These are phyloP conservation scores for Stropharia rugosoannulata DNA, from an alignment of 768 basidiomycete genomes.

Conservation along the genomic window DNA sequence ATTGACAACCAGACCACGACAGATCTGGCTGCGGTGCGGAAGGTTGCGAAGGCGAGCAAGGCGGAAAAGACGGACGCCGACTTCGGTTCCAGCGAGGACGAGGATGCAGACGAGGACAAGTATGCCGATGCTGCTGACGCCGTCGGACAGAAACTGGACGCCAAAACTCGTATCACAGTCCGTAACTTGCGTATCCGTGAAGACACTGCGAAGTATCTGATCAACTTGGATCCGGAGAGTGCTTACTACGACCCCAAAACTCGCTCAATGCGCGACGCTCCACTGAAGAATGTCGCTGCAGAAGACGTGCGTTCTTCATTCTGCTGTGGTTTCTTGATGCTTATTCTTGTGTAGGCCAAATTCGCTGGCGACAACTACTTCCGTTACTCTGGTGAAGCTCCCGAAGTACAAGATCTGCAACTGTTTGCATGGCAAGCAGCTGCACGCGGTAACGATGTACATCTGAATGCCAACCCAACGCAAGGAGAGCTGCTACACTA, in stretches of 20 bases:
- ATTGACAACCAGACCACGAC: conserved; percentile 97
- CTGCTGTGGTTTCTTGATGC: not conserved
- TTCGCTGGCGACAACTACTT: conserved; percentile 98
- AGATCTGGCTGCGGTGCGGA: conserved; percentile 85
- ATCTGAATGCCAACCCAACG: conserved; percentile 95
- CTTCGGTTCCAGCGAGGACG: conserved; percentile 95
- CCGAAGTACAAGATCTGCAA: conserved; percentile 88
- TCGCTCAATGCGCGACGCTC: conserved; percentile 98
- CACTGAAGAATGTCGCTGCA: conserved; percentile 67
- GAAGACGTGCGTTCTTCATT: conserved; percentile 64
- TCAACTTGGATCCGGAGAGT: conserved; percentile 92
- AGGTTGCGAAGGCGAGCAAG: conserved; percentile 91
- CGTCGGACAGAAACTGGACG: conserved; percentile 96
- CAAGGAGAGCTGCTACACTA: conserved; percentile 90
- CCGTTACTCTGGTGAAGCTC: conserved; percentile 89
- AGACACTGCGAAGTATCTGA: conserved; percentile 98
- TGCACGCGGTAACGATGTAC: conserved; percentile 90
- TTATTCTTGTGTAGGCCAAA: conserved; percentile 49
- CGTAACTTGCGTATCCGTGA: conserved; percentile 98
- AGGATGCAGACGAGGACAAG: conserved; percentile 96
- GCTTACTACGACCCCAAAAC: conserved; percentile 99
- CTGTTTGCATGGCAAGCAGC: conserved; percentile 98
- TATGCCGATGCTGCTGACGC: conserved; percentile 98
- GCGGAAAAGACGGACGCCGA: conserved; percentile 78
- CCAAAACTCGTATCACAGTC: conserved; percentile 97